Conservation (phyloP, 2,329 filamentous ascomycete species). For the Aspergillus pseudotamarii region DNA sequence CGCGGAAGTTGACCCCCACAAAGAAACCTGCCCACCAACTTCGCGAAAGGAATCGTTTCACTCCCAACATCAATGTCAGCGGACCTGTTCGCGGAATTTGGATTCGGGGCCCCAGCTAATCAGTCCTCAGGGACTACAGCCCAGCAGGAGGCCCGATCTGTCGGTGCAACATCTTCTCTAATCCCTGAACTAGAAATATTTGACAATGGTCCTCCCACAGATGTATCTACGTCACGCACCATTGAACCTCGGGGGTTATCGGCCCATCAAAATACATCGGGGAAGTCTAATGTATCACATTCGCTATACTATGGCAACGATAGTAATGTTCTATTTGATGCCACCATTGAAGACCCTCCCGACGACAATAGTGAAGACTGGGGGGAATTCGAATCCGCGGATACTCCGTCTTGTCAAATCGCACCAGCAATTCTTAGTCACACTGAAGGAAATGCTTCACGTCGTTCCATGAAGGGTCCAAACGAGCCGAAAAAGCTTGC, state of each 20-base stretch:
- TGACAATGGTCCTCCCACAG: slow-evolving; percentile 19
- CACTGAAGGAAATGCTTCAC: not conserved
- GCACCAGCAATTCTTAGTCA: slow-evolving; percentile 3
- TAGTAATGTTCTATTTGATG: slow-evolving; percentile 67
- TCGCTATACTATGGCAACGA: slow-evolving; percentile 29
- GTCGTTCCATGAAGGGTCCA: not conserved
- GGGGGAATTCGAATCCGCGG: slow-evolving; percentile 49
- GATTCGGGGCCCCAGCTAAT: slow-evolving; percentile 24
- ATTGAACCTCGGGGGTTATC: slow-evolving; percentile 2
- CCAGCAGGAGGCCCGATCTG: slow-evolving; percentile 12
- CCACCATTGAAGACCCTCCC: slow-evolving; percentile 35
- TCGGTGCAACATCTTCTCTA: slow-evolving; percentile 21
- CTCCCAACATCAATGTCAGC: slow-evolving; percentile 49
- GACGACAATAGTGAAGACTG: slow-evolving; percentile 44
- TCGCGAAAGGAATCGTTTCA: not conserved
- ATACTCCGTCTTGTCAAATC: slow-evolving; percentile 19
- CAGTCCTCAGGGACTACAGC: slow-evolving; percentile 16
- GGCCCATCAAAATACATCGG: slow-evolving; percentile 16
- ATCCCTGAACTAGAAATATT: slow-evolving; percentile 27
- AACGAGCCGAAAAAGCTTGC: slow-evolving; percentile 1
- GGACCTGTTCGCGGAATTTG: slow-evolving; percentile 58
- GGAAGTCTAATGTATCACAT: slow-evolving; percentile 13
- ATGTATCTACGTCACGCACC: slow-evolving; percentile 1
- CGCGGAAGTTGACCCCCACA: slow-evolving; percentile 13
- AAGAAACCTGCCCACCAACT: not conserved